Evolutionary conservation across 352 stramenopile species (phyloP).

Genomic region (Pythium scleroteichum): DNA sequence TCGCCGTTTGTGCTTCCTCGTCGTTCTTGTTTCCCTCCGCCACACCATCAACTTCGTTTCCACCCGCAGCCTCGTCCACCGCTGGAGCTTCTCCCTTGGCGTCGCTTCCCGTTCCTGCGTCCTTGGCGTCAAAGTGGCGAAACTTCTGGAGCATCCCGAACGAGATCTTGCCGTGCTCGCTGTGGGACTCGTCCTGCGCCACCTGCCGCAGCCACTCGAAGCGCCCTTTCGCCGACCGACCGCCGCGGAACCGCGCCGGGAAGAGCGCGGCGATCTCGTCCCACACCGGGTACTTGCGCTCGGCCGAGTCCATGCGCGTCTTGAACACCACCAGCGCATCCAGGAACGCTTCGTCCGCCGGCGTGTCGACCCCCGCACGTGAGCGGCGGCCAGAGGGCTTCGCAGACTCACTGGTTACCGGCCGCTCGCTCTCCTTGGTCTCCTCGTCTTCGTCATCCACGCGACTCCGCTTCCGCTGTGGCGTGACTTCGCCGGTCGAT

Average conservation of each 20-base stretch:
- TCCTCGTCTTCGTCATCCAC: background rate
- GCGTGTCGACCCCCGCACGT: background rate
- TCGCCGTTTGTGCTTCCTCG: background rate
- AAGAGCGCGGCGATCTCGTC: slow-evolving; percentile 5
- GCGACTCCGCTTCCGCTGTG: background rate
- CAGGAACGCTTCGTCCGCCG: background rate
- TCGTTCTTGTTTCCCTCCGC: background rate
- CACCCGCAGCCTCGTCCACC: too few species aligned
- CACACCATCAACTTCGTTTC: too few species aligned
- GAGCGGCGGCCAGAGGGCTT: background rate
- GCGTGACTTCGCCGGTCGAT: background rate
- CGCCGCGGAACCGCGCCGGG: background rate
- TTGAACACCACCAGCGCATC: background rate
- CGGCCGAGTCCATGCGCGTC: slow-evolving; percentile 5
- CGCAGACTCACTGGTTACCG: background rate
- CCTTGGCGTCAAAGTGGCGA: too few species aligned
- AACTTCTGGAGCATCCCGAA: background rate
- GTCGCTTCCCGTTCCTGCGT: background rate
- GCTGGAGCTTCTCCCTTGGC: background rate
- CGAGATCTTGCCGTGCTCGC: slow-evolving; percentile 2
- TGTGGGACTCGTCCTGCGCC: slow-evolving; percentile 7
- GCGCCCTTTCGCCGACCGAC: background rate
- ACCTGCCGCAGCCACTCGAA: slow-evolving; percentile 16
- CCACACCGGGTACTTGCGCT: slow-evolving; percentile 10
- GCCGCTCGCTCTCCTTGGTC: slow-evolving; percentile 1